Base-by-base conservation (phyloP, 257 asterid genomes). In the Echium plantagineum region DNA sequence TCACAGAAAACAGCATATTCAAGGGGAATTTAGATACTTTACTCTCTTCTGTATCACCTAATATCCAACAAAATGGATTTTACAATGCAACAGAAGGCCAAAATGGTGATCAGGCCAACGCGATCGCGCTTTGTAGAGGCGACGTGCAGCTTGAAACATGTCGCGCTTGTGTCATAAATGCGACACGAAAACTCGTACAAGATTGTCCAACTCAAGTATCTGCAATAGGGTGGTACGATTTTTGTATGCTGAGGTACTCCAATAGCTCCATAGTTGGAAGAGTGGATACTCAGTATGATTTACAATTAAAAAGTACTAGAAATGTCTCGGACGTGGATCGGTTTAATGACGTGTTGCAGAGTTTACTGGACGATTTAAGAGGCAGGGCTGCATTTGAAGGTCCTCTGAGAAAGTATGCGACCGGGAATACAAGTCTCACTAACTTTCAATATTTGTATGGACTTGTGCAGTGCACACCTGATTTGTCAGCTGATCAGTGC, bases 391-490 rank as follows among this genome's bases (percentile, higher is more conserved):
- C 28, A 26, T 0, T 6, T 5, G 65, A 62, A n/a, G 59, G 55
- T 42, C 22, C 63, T 0, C 21, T 26, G 0, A 4, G 38, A 31
- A 76, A 72, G 12, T 76, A 57, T 31, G 78, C 78, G 0, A 61
- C 7, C 3, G 70, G 28, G 30, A 20, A 46, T 35, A 19, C n/a
- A 17, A 49, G 18, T 18, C 30, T 13, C 49, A 42, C 65, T 6
- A n/a, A 62, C 18, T 5, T 5, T 18, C 64, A 22, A 58, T 0
- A 31, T 6, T 61, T 71, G 1, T 60, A 9, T 61, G 73, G 61
- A 0, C 57, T 63, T 12, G 57, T 22, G 55, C 76, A 71, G 67
- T 75, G 77, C 21, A 75, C 73, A 8, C 76, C 80, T 5, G 80
- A 75, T 59, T 56, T 75, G 15, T 58, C 72, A 0, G 21, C 7